phyloP scores from a whole-genome alignment of 192 early-diverging fungal genomes.

The Coemansia sp. region DNA sequence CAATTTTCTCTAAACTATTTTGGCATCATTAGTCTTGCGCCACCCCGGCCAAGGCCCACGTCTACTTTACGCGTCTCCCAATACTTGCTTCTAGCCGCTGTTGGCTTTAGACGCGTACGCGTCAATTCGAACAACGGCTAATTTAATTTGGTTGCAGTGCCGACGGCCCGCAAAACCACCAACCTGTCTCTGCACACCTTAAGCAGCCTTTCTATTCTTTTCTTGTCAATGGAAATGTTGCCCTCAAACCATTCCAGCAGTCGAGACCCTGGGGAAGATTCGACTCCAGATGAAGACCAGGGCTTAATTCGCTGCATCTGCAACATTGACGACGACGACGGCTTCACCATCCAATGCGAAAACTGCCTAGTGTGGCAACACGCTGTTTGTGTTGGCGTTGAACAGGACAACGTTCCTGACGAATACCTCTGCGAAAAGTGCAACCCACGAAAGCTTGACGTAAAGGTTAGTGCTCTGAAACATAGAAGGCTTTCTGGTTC shows the following conservation, averaged over 20 bases:
- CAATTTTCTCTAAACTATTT: too few relatives aligned
- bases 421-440: slow-evolving; percentile 87
- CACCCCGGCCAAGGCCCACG: too few relatives aligned
- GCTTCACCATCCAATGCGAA: slow-evolving; percentile 97
- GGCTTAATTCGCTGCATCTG: slow-evolving; percentile 97
- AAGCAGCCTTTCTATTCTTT: background rate
- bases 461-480: slow-evolving; percentile 30
- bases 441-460: slow-evolving; percentile 67
- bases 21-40: too few relatives aligned
- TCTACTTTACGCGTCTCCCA: background rate
- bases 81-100: background rate
- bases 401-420: slow-evolving; percentile 78
- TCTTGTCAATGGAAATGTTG: slow-evolving; percentile 16
- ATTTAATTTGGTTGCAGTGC: background rate
- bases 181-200: background rate
- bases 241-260: slow-evolving; percentile 16
- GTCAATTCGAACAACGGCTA: background rate
- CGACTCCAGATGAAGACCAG: slow-evolving; percentile 66
- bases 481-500: background rate
- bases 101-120: background rate
- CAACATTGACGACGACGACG: slow-evolving; percentile 87
- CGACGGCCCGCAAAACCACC: background rate
- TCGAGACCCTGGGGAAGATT: slow-evolving; percentile 35
- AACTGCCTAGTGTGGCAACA: slow-evolving; percentile 96
- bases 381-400: slow-evolving; percentile 77